Evolutionary conservation across 306 rosid species (phyloP).

Genomic region (Argentina anserina): DNA sequence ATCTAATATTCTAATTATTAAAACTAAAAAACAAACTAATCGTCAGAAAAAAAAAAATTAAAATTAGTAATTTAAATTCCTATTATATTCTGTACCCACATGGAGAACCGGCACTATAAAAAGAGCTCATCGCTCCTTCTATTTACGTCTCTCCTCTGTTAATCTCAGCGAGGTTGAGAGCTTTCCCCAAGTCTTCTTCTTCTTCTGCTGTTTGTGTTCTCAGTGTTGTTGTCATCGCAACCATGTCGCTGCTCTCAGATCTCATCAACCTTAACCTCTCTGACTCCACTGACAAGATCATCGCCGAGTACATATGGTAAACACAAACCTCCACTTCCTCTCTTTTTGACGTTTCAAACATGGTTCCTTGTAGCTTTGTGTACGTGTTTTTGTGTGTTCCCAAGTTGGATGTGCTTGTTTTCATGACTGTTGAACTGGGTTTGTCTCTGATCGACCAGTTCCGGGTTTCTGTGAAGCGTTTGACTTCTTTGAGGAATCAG

Average conservation of each 20-base stretch:
- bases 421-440: not conserved
- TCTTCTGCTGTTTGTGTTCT: not conserved
- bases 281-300: constrained; percentile 33
- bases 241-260: constrained; percentile 40
- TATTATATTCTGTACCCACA: not conserved
- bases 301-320: constrained; percentile 51
- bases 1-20: too few species aligned
- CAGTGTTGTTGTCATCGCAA: not conserved
- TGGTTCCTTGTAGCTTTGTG: not conserved
- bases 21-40: not conserved
- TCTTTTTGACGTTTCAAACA: too few species aligned
- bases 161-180: not conserved
- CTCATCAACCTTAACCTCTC: constrained; percentile 45
- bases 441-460: not conserved
- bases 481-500: not conserved
- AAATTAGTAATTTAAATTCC: not conserved
- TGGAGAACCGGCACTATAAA: constrained; percentile 17
- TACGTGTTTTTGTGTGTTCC: not conserved
- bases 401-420: constrained; percentile 1
- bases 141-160: not conserved
- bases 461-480: not conserved
- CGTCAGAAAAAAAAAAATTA: not conserved
- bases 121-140: not conserved
- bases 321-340: not conserved
- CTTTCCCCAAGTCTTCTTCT: not conserved